These are phyloP conservation scores for Cudoniella acicularis DNA, from an alignment of 495 filamentous ascomycete species.

Conservation along the genomic window DNA sequence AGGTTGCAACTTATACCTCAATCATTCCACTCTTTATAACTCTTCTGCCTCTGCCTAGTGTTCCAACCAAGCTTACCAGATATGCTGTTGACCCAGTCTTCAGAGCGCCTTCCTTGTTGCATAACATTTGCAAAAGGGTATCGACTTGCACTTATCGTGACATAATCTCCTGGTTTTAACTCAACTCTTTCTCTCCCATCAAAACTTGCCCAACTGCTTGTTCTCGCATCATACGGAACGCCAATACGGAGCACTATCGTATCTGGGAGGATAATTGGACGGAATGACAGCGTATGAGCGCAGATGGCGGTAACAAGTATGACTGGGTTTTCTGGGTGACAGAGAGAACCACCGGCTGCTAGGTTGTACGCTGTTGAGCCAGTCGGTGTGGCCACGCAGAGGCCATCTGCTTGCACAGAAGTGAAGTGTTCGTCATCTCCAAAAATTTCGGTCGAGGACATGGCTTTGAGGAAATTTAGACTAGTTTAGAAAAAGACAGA, in stretches of 20 bases:
- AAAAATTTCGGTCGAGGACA: constrained; percentile 86
- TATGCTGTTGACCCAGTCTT: constrained; percentile 94
- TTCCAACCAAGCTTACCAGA: constrained; percentile 93
- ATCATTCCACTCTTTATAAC: constrained; percentile 44
- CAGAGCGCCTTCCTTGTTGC: constrained; percentile 65
- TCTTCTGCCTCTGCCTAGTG: constrained; percentile 69
- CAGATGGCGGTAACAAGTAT: constrained; percentile 95
- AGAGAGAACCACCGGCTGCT: constrained; percentile 89
- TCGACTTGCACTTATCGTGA: constrained; percentile 86
- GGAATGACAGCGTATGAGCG: constrained; percentile 92
- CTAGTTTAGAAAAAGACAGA: background rate
- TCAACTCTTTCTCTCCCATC: constrained; percentile 90
- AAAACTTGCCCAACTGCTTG: constrained; percentile 93
- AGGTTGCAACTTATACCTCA: background rate
- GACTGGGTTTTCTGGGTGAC: constrained; percentile 95
- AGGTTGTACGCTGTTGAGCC: constrained; percentile 97
- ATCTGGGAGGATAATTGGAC: constrained; percentile 92
- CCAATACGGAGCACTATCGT: constrained; percentile 88
- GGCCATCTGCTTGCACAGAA: constrained; percentile 78
- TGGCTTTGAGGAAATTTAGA: constrained; percentile 48
- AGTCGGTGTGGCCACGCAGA: constrained; percentile 88
- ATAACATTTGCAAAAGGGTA: constrained; percentile 92
- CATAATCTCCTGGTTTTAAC: constrained; percentile 85
- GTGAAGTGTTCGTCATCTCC: constrained; percentile 96
- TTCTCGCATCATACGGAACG: constrained; percentile 87